Evolutionary conservation across 2,329 filamentous ascomycete genomes (phyloP).

Genomic region (Aspergillus fijiensis): DNA sequence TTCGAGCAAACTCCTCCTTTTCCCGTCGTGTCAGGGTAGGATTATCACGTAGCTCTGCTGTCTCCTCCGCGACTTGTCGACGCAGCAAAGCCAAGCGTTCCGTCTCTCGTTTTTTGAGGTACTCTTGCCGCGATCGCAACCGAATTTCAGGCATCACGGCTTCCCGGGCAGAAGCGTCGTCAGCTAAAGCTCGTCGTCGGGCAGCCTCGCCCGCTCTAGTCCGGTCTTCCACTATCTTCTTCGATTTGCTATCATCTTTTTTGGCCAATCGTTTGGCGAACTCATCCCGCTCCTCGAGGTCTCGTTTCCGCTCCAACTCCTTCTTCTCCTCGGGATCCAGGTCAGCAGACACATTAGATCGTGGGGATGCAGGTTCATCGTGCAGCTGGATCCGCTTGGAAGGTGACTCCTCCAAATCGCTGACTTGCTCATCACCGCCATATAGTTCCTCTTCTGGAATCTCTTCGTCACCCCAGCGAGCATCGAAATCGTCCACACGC

Average conservation of each 20-base stretch:
- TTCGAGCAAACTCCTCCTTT: conserved; percentile 83
- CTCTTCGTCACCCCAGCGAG: conserved; percentile 81
- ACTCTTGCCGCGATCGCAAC: conserved; percentile 83
- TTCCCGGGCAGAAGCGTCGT: conserved; percentile 65
- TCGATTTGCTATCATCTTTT: conserved; percentile 69
- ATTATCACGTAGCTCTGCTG: conserved; percentile 74
- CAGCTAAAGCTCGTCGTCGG: conserved; percentile 62
- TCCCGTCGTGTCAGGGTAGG: conserved; percentile 73
- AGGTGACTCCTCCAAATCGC: conserved; percentile 67
- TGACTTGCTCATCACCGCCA: conserved; percentile 49
- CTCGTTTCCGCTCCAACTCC: conserved; percentile 61
- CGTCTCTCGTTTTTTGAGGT: conserved; percentile 86
- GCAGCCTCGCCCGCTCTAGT: conserved; percentile 59
- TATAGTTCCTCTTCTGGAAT: conserved; percentile 42
- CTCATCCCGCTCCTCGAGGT: conserved; percentile 73
- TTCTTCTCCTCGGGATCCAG: conserved; percentile 61
- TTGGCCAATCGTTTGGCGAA: conserved; percentile 74
- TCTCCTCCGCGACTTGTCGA: conserved; percentile 87
- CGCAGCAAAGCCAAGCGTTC: conserved; percentile 83
- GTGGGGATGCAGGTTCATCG: conserved; percentile 45
- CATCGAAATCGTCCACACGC: conserved; percentile 63
- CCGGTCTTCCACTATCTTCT: conserved; percentile 64
- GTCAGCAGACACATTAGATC: conserved; percentile 43
- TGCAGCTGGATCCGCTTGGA: conserved; percentile 70
- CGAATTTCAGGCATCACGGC: conserved; percentile 78